Conservation (phyloP, 192 early-diverging fungal genomes). For the Backusella liffmaniae region DNA sequence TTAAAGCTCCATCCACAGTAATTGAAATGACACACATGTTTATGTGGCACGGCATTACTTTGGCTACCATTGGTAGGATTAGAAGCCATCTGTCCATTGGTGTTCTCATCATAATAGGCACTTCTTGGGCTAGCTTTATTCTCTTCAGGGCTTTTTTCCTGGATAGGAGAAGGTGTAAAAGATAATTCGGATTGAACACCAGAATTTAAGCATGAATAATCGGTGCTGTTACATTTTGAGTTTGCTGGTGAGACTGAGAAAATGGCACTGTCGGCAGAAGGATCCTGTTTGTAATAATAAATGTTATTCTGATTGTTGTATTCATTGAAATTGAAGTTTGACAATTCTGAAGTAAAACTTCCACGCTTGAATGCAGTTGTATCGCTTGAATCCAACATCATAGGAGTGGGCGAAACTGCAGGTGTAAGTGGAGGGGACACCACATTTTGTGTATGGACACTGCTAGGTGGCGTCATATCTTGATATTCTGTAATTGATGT, state of each 20-base stretch:
- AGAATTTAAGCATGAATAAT: not conserved
- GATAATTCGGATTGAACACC: not conserved
- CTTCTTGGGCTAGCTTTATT: not conserved
- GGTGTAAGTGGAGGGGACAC: constrained; percentile 21
- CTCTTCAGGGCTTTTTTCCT: not conserved
- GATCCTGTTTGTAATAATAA: not conserved
- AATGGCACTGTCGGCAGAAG: not conserved
- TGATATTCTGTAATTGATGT: not conserved
- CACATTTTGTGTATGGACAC: constrained; percentile 17
- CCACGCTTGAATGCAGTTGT: not conserved
- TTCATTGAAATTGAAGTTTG: not conserved
- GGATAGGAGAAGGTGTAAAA: not conserved
- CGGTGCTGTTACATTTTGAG: not conserved
- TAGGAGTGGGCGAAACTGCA: constrained; percentile 15
- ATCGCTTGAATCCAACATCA: not conserved
- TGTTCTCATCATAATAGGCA: not conserved
- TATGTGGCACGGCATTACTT: constrained; percentile 24
- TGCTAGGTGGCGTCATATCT: not conserved
- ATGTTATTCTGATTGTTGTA: not conserved
- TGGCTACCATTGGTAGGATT: not conserved
- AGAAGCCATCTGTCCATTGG: not conserved
- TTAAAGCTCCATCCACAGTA: constrained; percentile 66
- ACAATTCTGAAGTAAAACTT: not conserved
- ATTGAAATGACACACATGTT: constrained; percentile 43
- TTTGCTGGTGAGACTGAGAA: not conserved